A percentile compares a stretch with the other conserved stretches of the same genome.
These are phyloP conservation scores for Neurospora tetrasperma DNA, from an alignment of 495 filamentous ascomycete genomes.

Conservation along the genomic window DNA sequence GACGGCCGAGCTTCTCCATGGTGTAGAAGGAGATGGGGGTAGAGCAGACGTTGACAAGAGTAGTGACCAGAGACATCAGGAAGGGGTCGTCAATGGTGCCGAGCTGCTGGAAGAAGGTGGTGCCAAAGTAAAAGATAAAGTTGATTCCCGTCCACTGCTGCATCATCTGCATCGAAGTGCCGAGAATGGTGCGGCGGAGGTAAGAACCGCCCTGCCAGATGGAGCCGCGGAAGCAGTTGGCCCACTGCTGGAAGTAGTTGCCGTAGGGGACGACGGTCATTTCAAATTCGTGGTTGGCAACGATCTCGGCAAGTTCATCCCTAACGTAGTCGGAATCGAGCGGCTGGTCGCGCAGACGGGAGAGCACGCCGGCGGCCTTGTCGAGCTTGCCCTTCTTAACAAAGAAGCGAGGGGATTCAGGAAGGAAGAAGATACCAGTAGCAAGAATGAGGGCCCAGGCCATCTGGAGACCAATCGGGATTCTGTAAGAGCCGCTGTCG, in stretches of 20 bases:
- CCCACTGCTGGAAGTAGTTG: slow-evolving; percentile 53
- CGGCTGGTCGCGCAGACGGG: slow-evolving; percentile 57
- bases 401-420: slow-evolving; percentile 70
- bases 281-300: slow-evolving; percentile 74
- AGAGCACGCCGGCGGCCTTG: slow-evolving; percentile 48
- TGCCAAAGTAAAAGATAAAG: slow-evolving; percentile 86
- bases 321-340: slow-evolving; percentile 50
- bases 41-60: slow-evolving; percentile 71
- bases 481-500: slow-evolving; percentile 59
- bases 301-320: slow-evolving; percentile 66
- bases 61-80: slow-evolving; percentile 68
- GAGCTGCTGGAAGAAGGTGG: slow-evolving; percentile 67
- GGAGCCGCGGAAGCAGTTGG: slow-evolving; percentile 51
- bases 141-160: slow-evolving; percentile 61
- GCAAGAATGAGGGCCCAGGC: slow-evolving; percentile 58
- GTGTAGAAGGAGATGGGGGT: slow-evolving; percentile 74
- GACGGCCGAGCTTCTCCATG: slow-evolving; percentile 71
- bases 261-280: slow-evolving; percentile 48
- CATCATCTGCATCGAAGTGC: slow-evolving; percentile 62
- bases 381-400: slow-evolving; percentile 61
- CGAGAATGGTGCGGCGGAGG: slow-evolving; percentile 62
- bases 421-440: slow-evolving; percentile 48
- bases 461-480: slow-evolving; percentile 60
- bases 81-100: slow-evolving; percentile 64
- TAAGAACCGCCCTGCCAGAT: slow-evolving; percentile 42